A percentile compares a stretch with the other conserved stretches of the same genome.
These are phyloP conservation scores for Ambrosiella beaveri DNA, from an alignment of 2,329 filamentous ascomycete genomes.

Conservation along the genomic window DNA sequence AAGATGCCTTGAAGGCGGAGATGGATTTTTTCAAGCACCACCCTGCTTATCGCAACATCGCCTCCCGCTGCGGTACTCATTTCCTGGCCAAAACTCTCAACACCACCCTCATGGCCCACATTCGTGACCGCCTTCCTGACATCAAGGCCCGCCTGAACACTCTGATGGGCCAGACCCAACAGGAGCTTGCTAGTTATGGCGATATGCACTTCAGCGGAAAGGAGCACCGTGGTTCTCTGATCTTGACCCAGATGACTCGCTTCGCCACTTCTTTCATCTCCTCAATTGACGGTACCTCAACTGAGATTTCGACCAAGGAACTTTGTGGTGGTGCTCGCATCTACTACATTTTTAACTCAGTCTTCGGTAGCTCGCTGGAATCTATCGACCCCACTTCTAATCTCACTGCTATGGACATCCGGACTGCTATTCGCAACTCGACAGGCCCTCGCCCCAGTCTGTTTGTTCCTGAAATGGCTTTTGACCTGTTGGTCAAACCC, in stretches of 20 bases:
- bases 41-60: slow-evolving; percentile 92
- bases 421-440: slow-evolving; percentile 94
- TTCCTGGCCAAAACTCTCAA: slow-evolving; percentile 91
- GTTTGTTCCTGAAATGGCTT: slow-evolving; percentile 94
- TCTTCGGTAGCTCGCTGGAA: slow-evolving; percentile 91
- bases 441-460: slow-evolving; percentile 88
- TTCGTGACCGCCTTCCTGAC: slow-evolving; percentile 85
- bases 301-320: slow-evolving; percentile 96
- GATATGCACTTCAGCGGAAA: slow-evolving; percentile 96
- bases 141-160: slow-evolving; percentile 97
- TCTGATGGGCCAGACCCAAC: slow-evolving; percentile 98
- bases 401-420: slow-evolving; percentile 82
- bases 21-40: slow-evolving; percentile 93
- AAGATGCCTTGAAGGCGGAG: slow-evolving; percentile 79
- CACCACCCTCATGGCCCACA: slow-evolving; percentile 87
- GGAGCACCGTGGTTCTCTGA: slow-evolving; percentile 86
- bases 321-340: slow-evolving; percentile 87
- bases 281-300: slow-evolving; percentile 95
- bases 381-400: slow-evolving; percentile 93
- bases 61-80: slow-evolving; percentile 79
- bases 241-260: slow-evolving; percentile 92
- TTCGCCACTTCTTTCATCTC: slow-evolving; percentile 97
- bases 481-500: slow-evolving; percentile 92
- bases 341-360: slow-evolving; percentile 98
- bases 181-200: slow-evolving; percentile 93